Evolutionary conservation across 192 early-diverging fungal genomes (phyloP), one percentile per base, ranked within the genome.

Genomic region (Coemansia sp.): DNA sequence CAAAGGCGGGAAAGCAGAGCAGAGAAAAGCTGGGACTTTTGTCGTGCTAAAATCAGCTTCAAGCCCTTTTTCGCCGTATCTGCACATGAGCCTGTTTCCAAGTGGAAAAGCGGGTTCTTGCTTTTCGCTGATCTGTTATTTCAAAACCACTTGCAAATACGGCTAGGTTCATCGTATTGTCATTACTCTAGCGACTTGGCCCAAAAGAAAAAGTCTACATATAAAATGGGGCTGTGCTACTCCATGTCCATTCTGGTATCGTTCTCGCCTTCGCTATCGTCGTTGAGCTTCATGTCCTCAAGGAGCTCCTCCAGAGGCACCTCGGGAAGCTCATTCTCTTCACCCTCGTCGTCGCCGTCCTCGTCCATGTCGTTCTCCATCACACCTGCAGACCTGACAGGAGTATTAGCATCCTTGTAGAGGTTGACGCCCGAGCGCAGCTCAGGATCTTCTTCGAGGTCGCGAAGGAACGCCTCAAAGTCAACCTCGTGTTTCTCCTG

Each of bases 371-470:
- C 68, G 33, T 53, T 57, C 14, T 69, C 50, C 63, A 68, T 40
- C 55, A 50, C 68, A 22, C 55, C 61, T 17, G 73, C 31, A 23
- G 29, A 19, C 20, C 60, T 59, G 15, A 73, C 36, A 28, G 8
- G 23, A 1, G 29, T 48, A 25, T 36, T 57, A 37, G 19, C 50
- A 44, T 64, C 67, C 82, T 94, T 96, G 86, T 94, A 99, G 44
- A 99, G 84, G 64, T 99, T 96, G 64, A 99, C 82, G 67, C 91
- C 92, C 64, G 91, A 88, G 55, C 97, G 85, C 59, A 98, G 85
- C 81, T 99, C 97, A 27, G 93, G 84, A 83, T 99, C 97, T 80
- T 99, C 97, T 80, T 99, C 97, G 50, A 99, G 82, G 82, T 99
- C 97, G 65, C 94, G 88, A 88, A 97, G 81, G 84, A 99, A 99